Evolutionary conservation across 169 alveolate genomes (phyloP).

Genomic region (Babesia microti): DNA sequence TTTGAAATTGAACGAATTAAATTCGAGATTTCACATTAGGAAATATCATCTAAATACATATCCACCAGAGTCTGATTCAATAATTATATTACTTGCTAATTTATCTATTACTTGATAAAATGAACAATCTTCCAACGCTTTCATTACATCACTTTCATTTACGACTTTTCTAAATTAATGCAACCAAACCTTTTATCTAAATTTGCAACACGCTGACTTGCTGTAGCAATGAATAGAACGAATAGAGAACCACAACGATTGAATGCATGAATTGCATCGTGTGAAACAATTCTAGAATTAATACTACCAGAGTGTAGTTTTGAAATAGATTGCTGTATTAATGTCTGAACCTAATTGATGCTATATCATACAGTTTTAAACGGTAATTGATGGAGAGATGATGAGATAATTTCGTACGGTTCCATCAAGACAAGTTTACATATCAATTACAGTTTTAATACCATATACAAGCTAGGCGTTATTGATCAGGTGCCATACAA

Average conservation of each 20-base stretch:
- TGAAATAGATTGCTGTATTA: no score
- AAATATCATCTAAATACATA: conserved; percentile 2
- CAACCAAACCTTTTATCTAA: conserved; percentile 23
- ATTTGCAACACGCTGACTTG: conserved; percentile 31
- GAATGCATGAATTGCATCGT: conserved; percentile 26
- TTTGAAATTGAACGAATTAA: conserved; percentile 61
- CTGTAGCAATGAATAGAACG: conserved; percentile 32
- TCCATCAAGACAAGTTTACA: no score
- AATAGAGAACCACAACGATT: conserved; percentile 41
- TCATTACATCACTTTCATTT: conserved; percentile 23
- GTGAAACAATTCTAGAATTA: no score
- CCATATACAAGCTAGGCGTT: no score
- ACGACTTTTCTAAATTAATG: conserved; percentile 19
- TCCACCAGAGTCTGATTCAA: conserved; percentile 8
- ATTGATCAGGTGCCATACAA: no score
- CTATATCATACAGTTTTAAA: no score
- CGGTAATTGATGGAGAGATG: no score
- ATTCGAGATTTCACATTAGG: conserved; percentile 37
- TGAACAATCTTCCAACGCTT: conserved; percentile 22
- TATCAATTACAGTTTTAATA: no score
- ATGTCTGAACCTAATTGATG: no score
- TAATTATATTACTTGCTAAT: conserved; percentile 5
- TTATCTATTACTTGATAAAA: conserved; percentile 37
- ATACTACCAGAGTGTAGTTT: no score
- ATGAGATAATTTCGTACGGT: no score